A percentile compares a stretch with the other conserved stretches of the same genome.
These are phyloP conservation scores for Aureobasidium sp. DNA, from an alignment of 2,329 filamentous ascomycete species.

Conservation along the genomic window DNA sequence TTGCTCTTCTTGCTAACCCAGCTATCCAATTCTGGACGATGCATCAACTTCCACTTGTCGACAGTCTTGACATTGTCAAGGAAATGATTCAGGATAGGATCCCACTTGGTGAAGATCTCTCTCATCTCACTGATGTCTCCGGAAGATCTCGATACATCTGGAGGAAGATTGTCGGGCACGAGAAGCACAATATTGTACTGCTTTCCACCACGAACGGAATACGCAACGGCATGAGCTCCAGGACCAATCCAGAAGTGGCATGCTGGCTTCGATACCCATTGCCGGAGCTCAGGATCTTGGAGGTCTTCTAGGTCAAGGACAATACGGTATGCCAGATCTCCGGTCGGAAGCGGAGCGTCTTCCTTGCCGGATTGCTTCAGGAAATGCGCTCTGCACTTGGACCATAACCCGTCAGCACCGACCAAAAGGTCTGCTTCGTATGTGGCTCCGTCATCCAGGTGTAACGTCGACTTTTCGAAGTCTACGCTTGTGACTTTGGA, in stretches of 20 bases:
- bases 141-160: constrained; percentile 41
- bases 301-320: constrained; percentile 43
- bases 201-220: constrained; percentile 49
- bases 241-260: constrained; percentile 58
- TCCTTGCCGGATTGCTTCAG: constrained; percentile 30
- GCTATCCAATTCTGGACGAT: constrained; percentile 41
- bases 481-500: constrained; percentile 41
- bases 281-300: constrained; percentile 40
- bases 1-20: constrained; percentile 48
- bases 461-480: constrained; percentile 38
- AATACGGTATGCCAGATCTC: constrained; percentile 57
- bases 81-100: constrained; percentile 46
- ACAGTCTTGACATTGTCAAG: constrained; percentile 47
- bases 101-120: constrained; percentile 53
- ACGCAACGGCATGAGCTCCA: constrained; percentile 51
- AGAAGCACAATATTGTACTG: constrained; percentile 60
- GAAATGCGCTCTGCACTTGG: constrained; percentile 43
- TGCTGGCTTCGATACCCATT: constrained; percentile 44
- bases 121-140: constrained; percentile 54
- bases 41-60: constrained; percentile 63
- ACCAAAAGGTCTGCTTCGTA: constrained; percentile 49
- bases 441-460: constrained; percentile 31
- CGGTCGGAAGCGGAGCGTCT: constrained; percentile 48
- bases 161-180: constrained; percentile 53
- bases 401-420: constrained; percentile 58